These are phyloP conservation scores for Dioscorea dumetorum DNA, from an alignment of 106 monocot species.

Conservation along the genomic window DNA sequence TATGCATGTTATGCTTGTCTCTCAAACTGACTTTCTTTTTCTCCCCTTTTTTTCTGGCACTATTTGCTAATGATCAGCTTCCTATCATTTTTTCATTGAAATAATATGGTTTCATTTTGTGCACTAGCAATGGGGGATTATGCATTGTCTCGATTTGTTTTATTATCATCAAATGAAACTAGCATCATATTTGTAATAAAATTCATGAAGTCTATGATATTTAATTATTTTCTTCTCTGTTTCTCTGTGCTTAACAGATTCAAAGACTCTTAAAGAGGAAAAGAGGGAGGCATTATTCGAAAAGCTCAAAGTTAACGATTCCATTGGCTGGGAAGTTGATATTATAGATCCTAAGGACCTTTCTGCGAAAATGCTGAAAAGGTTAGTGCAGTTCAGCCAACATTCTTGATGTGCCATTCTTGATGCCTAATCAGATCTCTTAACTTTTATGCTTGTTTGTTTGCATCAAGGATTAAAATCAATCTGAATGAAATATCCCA, in stretches of 20 bases:
- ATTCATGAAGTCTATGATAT: too few relatives aligned
- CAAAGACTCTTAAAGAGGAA: slow-evolving; percentile 98
- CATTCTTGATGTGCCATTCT: neutral
- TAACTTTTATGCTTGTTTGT: neutral
- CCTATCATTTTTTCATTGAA: too few relatives aligned
- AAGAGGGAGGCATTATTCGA: slow-evolving; percentile 94
- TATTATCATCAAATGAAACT: too few relatives aligned
- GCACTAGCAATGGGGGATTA: too few relatives aligned
- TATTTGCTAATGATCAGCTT: too few relatives aligned
- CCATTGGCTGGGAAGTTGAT: slow-evolving; percentile 93
- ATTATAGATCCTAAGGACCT: slow-evolving; percentile 88
- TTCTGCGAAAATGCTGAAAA: slow-evolving; percentile 90
- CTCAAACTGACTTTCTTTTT: too few relatives aligned
- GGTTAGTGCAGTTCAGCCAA: slow-evolving; percentile 23
- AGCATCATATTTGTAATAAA: too few relatives aligned
- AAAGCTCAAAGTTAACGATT: slow-evolving; percentile 57
- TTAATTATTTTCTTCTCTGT: neutral
- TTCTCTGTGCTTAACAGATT: slow-evolving; percentile 46
- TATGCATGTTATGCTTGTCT: too few relatives aligned
- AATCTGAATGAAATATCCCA: slow-evolving; percentile 99
- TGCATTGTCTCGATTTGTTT: too few relatives aligned
- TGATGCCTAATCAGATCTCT: neutral
- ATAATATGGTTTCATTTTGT: too few relatives aligned
- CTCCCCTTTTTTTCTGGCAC: too few relatives aligned
- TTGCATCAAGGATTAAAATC: slow-evolving; percentile 62